phyloP scores from a whole-genome alignment of 2,329 filamentous ascomycete genomes.

The Alternaria dauci region DNA sequence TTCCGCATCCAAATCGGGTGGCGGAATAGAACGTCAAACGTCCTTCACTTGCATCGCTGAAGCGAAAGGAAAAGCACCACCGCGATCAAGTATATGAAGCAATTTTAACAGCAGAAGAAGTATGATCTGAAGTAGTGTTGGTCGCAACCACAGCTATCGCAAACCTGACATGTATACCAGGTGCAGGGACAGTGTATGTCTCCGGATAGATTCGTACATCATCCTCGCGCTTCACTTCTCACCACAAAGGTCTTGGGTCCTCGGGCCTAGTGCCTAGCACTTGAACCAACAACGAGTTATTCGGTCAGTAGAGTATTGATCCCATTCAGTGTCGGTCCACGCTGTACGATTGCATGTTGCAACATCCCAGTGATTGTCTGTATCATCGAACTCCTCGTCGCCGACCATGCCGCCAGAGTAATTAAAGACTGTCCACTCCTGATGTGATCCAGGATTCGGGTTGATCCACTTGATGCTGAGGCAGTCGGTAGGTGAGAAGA shows the following conservation, averaged over 20 bases:
- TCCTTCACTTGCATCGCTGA: not conserved
- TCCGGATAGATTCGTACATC: no score
- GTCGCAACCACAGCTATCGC: no score
- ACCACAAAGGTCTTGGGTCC: not conserved
- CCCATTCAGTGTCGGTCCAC: not conserved
- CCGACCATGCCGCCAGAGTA: not conserved
- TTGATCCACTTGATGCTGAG: constrained; percentile 1
- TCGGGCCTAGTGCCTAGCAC: not conserved
- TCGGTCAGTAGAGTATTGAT: not conserved
- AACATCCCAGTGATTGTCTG: not conserved
- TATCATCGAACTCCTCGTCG: not conserved
- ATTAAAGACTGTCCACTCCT: not conserved
- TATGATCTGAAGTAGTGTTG: no score
- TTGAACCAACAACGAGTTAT: not conserved
- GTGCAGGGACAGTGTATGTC: no score
- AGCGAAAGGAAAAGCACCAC: not conserved
- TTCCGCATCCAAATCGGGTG: constrained; percentile 2
- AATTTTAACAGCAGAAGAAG: no score
- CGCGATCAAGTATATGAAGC: not conserved
- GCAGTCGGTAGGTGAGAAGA: not conserved
- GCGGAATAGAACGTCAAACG: not conserved
- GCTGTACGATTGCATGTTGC: not conserved
- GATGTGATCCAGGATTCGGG: not conserved
- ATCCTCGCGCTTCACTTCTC: no score
- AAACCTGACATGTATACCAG: no score